phyloP scores from a whole-genome alignment of 306 rosid genomes.

The Cicer pinnatifidum region DNA sequence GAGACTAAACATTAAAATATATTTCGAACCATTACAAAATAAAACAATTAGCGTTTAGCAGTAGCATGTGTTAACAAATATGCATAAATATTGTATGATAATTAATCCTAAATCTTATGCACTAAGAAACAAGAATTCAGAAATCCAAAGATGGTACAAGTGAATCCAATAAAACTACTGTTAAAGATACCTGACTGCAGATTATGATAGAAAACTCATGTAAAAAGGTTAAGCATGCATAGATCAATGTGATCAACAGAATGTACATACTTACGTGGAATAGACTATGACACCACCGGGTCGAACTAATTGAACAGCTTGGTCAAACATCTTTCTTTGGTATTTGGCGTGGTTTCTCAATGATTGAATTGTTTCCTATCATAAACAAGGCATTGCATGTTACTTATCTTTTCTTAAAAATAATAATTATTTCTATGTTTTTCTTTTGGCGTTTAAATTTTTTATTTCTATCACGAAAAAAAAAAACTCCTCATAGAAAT shows the following conservation, averaged over 20 bases:
- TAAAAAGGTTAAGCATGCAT: constrained; percentile 27
- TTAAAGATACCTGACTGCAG: not conserved
- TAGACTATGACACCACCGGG: constrained; percentile 87
- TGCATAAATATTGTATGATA: not conserved
- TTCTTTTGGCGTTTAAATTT: not conserved
- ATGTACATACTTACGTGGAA: constrained; percentile 77
- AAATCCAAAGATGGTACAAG: constrained; percentile 7
- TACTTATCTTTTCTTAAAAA: constrained; percentile 6
- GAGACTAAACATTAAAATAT: constrained; percentile 5
- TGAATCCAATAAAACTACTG: constrained; percentile 8
- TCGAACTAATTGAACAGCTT: constrained; percentile 86
- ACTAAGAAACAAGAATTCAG: constrained; percentile 18
- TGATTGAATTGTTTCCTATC: constrained; percentile 79
- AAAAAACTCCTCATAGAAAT: not conserved
- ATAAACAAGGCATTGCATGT: constrained; percentile 41
- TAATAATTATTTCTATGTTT: not conserved
- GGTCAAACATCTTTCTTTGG: constrained; percentile 91
- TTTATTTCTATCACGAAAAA: not conserved
- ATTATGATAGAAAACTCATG: constrained; percentile 8
- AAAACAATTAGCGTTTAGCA: not conserved
- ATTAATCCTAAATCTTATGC: not conserved
- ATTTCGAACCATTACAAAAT: constrained; percentile 7
- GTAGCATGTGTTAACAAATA: not conserved
- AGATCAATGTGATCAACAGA: constrained; percentile 37
- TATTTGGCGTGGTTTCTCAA: constrained; percentile 77